phyloP scores from a whole-genome alignment of 306 rosid species.

The Fragaria iinumae region DNA sequence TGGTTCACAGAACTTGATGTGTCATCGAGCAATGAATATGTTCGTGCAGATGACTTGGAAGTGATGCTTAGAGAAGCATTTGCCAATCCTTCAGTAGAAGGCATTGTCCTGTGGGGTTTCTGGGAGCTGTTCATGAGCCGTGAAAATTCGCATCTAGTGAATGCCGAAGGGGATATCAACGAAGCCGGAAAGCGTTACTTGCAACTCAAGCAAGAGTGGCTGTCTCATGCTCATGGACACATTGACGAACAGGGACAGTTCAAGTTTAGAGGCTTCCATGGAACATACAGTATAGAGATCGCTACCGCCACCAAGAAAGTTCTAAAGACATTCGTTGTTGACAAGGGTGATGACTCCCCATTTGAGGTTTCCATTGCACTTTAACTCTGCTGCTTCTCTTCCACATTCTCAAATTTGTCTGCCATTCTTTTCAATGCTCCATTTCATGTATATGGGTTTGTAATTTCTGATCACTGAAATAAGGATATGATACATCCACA shows the following conservation, averaged over 20 bases:
- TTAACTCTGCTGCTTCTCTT: conserved; percentile 22
- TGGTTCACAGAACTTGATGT: conserved; percentile 95
- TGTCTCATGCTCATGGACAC: conserved; percentile 57
- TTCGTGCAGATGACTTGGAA: conserved; percentile 83
- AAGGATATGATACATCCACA: background rate
- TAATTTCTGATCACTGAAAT: background rate
- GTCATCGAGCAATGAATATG: conserved; percentile 62
- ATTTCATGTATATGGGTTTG: background rate
- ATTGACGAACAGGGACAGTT: conserved; percentile 53
- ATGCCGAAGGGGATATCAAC: conserved; percentile 84
- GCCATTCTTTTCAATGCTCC: background rate
- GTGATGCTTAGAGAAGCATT: conserved; percentile 74
- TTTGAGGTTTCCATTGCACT: conserved; percentile 52
- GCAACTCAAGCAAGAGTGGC: conserved; percentile 74
- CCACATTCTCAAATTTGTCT: background rate
- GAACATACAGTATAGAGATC: conserved; percentile 65
- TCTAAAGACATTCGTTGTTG: conserved; percentile 72
- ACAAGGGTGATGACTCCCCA: conserved; percentile 60
- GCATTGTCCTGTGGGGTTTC: conserved; percentile 87
- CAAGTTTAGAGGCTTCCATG: conserved; percentile 78
- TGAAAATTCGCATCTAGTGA: conserved; percentile 63
- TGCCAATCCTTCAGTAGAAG: conserved; percentile 78
- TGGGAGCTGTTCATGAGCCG: conserved; percentile 93
- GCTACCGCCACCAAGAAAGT: conserved; percentile 37
- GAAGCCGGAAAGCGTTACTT: conserved; percentile 75